Evolutionary conservation across 1,139 yeast species (phyloP).

Genomic region (Diutina rugosa): DNA sequence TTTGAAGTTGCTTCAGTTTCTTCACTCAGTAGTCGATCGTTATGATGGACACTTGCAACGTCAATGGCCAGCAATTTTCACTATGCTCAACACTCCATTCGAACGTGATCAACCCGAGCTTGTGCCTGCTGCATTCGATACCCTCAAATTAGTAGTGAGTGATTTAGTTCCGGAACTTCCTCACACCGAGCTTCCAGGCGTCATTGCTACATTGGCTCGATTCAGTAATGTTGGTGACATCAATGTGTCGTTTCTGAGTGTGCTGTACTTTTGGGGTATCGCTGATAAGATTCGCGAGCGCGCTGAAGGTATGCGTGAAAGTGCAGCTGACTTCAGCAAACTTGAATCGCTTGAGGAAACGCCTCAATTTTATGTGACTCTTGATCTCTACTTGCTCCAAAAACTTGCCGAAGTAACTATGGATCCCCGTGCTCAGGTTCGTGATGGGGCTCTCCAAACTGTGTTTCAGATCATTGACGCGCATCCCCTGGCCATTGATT

Average conservation of each 20-base stretch:
- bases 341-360: background rate
- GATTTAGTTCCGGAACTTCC: slow-evolving; percentile 73
- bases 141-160: slow-evolving; percentile 69
- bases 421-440: slow-evolving; percentile 64
- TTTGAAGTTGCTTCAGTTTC: background rate
- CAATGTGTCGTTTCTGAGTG: slow-evolving; percentile 81
- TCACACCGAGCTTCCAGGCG: slow-evolving; percentile 38
- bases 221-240: slow-evolving; percentile 68
- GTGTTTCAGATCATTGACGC: slow-evolving; percentile 75
- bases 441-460: slow-evolving; percentile 84
- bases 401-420: slow-evolving; percentile 49
- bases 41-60: background rate
- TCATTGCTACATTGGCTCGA: slow-evolving; percentile 59
- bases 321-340: slow-evolving; percentile 3
- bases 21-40: background rate
- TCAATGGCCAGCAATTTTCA: background rate
- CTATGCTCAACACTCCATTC: background rate
- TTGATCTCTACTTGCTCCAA: slow-evolving; percentile 57
- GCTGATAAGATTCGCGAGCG: slow-evolving; percentile 54
- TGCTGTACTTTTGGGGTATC: slow-evolving; percentile 83
- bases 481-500: slow-evolving; percentile 44
- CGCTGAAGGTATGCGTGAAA: slow-evolving; percentile 4
- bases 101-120: background rate
- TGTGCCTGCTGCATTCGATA: slow-evolving; percentile 34
- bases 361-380: slow-evolving; percentile 5